Base-by-base conservation (phyloP, 352 stramenopile species). In the Globisporangium iwayamae region DNA sequence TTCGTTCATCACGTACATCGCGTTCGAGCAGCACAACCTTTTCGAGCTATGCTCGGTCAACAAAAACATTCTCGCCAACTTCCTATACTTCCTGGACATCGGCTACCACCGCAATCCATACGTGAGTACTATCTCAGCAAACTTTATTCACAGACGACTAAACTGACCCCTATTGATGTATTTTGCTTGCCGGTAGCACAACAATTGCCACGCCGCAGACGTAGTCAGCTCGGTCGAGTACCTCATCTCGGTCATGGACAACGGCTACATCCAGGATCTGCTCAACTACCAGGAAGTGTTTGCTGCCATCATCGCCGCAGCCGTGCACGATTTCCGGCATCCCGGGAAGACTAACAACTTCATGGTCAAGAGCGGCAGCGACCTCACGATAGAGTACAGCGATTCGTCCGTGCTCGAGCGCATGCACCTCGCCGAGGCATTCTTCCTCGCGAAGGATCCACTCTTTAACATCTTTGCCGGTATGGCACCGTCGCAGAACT, bases 311-410 rank as follows among this genome's bases (percentile, higher is more conserved):
- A 71, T 96, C 34, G 86, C 84, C 9, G 89, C 87, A 0, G 87
- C 89, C 1, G 88, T 95, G 48, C 89, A 96, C 57, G 87, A 94
- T 41, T 94, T 96, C 58, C 73, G 82, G 0, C 89, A 96, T 36
- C 84, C 85, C 0, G 88, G 85, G 20, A 93, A 93, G 48, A 93
- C 83, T 53, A 94, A 96, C 70, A 91, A 91, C 62, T 95, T 93
- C 34, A 84, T 93, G 71, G 75, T 93, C 62, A 91, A 92, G 62
- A 82, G 74, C 48, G 75, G 71, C 7, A 88, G 78, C 58, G 83
- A 89, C 50, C 73, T 96, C 18, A 71, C 88, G 14, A 87, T 95
- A 30, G 66, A 85, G 61, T 96, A 94, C 73, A 93, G 80, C 55
- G 88, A 96, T 54, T 82, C 76, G 46, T 90, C 77, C 16, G 85